Evolutionary conservation across 2,329 filamentous ascomycete genomes (phyloP).

Genomic region (Periconia digitata): DNA sequence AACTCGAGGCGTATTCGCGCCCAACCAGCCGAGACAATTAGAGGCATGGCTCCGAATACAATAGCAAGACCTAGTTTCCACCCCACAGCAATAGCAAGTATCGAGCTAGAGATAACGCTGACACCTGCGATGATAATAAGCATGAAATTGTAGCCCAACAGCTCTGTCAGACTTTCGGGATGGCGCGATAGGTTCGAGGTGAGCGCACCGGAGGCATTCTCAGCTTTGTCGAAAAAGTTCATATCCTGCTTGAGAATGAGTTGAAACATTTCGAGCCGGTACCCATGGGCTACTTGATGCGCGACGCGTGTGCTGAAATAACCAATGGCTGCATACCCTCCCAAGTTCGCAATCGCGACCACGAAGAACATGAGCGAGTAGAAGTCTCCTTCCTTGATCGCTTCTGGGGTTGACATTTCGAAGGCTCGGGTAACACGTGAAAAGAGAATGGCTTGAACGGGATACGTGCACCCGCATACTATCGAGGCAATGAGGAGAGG

Average conservation of each 20-base stretch:
- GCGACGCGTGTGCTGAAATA: slow-evolving; percentile 50
- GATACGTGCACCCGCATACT: slow-evolving; percentile 47
- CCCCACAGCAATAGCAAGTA: slow-evolving; percentile 71
- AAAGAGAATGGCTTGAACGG: slow-evolving; percentile 54
- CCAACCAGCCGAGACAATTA: slow-evolving; percentile 62
- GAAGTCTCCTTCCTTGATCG: slow-evolving; percentile 50
- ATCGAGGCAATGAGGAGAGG: slow-evolving; percentile 30
- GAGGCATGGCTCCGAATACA: slow-evolving; percentile 60
- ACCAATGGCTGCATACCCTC: slow-evolving; percentile 51
- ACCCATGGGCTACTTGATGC: slow-evolving; percentile 38
- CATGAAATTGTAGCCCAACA: slow-evolving; percentile 84
- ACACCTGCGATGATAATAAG: slow-evolving; percentile 80
- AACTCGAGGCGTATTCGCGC: slow-evolving; percentile 89
- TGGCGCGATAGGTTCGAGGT: slow-evolving; percentile 67
- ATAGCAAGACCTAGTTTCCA: slow-evolving; percentile 86
- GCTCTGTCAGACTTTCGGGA: slow-evolving; percentile 83
- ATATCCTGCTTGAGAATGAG: slow-evolving; percentile 92
- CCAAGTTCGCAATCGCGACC: slow-evolving; percentile 51
- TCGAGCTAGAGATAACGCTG: slow-evolving; percentile 74
- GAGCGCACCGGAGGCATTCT: slow-evolving; percentile 85
- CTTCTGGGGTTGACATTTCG: slow-evolving; percentile 42
- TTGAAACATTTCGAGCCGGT: slow-evolving; percentile 66
- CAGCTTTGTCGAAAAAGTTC: slow-evolving; percentile 83
- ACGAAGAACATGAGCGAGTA: slow-evolving; percentile 60
- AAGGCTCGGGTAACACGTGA: slow-evolving; percentile 54